These are phyloP conservation scores for Fomitopsis pulvina DNA, from an alignment of 768 basidiomycete species.

Conservation along the genomic window DNA sequence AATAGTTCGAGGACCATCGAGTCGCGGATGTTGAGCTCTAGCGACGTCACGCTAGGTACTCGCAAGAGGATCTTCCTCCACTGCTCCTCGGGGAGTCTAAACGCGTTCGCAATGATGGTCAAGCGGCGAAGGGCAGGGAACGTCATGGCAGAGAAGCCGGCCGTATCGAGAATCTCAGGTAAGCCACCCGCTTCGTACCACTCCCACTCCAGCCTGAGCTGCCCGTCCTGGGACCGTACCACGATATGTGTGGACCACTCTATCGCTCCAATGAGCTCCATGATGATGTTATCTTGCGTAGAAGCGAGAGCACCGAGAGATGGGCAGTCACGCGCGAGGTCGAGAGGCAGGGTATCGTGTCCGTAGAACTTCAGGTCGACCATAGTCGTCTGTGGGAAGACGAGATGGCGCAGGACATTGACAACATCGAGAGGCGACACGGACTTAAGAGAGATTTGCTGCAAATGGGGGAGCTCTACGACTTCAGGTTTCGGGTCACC, in stretches of 20 bases:
- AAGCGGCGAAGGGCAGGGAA: background rate
- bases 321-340: background rate
- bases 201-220: background rate
- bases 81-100: background rate
- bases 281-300: background rate
- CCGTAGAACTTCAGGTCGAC: background rate
- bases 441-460: background rate
- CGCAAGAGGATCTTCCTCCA: background rate
- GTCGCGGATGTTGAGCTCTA: background rate
- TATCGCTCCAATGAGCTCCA: background rate
- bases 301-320: background rate
- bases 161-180: background rate
- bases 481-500: background rate
- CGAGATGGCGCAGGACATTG: background rate
- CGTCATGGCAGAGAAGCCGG: background rate
- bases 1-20: background rate
- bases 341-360: background rate
- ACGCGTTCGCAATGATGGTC: background rate
- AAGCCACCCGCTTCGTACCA: background rate
- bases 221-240: background rate
- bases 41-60: background rate
- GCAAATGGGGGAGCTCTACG: background rate
- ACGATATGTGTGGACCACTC: background rate
- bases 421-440: background rate
- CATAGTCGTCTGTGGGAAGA: background rate